Evolutionary conservation across 2,329 filamentous ascomycete species (phyloP).

Genomic region (Pyricularia grisea): DNA sequence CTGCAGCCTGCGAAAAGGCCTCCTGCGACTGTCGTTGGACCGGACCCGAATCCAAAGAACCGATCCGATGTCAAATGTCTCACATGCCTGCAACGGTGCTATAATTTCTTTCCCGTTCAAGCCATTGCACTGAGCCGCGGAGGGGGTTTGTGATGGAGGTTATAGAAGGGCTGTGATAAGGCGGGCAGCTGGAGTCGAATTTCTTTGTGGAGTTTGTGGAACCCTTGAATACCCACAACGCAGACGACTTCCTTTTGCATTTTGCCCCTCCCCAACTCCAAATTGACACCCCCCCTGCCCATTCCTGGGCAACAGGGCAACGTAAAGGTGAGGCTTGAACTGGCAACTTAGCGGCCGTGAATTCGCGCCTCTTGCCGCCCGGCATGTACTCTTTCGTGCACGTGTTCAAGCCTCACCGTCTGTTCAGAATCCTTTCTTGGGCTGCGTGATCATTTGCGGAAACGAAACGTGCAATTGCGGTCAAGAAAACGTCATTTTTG

Average conservation of each 20-base stretch:
- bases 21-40: slow-evolving; percentile 2
- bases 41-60: not conserved
- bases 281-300: not conserved
- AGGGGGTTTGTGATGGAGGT: not conserved
- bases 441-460: not conserved
- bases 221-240: not conserved
- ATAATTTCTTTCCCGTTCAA: not conserved
- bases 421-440: not conserved
- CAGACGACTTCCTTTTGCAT: not conserved
- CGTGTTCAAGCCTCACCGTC: not conserved
- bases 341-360: not conserved
- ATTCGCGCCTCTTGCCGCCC: not conserved
- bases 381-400: not conserved
- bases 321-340: not conserved
- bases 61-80: slow-evolving; percentile 1
- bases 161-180: not conserved
- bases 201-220: not conserved
- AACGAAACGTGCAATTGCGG: not conserved
- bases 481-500: not conserved
- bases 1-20: not conserved
- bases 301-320: not conserved
- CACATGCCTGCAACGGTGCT: not conserved
- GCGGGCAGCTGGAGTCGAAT: not conserved
- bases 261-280: not conserved
- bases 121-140: not conserved